Evolutionary conservation across 495 filamentous ascomycete genomes (phyloP), one percentile per base, ranked within the genome.

Genomic region (Lichina pygmaea): DNA sequence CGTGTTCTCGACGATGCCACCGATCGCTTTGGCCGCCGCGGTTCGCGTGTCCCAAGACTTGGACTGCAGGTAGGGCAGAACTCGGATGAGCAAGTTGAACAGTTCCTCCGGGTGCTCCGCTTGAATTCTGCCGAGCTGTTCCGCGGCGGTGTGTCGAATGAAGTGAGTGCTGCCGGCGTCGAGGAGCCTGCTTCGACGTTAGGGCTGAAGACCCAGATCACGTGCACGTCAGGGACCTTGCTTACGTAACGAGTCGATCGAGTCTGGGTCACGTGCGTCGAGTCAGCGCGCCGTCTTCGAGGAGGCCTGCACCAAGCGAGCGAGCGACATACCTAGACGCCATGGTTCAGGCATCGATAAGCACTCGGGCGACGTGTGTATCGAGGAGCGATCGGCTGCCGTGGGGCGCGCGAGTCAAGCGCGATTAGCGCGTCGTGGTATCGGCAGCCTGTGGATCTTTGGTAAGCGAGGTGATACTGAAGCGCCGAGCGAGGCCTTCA

Each of bases 51-150:
- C 89, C 89, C 89, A 97, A 48, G 81, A 83, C 56, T 84, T 93
- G 46, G 85, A 83, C 46, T 77, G 71, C 12, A 95, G 69, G 59
- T 91, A 94, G 2, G 91, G 85, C 13, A 95, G 72, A 39, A 97
- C 86, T 42, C 86, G 71, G n/a, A 83, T 83, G n/a, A 97, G 68
- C 7, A 97, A 68, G 52, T 95, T 94, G 60, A 94, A 95, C 4
- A 95, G 66, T 55, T 97, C 89, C 58, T 95, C 86, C 0, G 91
- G 89, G 55, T 95, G 91, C 51, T 86, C 77, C 56, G 92, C 95
- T 60, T 95, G 91, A 49, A 93, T 85, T 65, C 95, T 89, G 34
- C 81, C 86, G 36, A 97, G 71, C 63, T 97, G 89, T 55, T 89
- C 79, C 34, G 92, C 91, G 47, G 89, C 89, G 48, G 89, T 95